Percentiles rank a stretch among this genome's conserved stretches.
These are phyloP conservation scores for Peniophora sp. DNA, from an alignment of 1,284 basidiomycete species.

Conservation along the genomic window DNA sequence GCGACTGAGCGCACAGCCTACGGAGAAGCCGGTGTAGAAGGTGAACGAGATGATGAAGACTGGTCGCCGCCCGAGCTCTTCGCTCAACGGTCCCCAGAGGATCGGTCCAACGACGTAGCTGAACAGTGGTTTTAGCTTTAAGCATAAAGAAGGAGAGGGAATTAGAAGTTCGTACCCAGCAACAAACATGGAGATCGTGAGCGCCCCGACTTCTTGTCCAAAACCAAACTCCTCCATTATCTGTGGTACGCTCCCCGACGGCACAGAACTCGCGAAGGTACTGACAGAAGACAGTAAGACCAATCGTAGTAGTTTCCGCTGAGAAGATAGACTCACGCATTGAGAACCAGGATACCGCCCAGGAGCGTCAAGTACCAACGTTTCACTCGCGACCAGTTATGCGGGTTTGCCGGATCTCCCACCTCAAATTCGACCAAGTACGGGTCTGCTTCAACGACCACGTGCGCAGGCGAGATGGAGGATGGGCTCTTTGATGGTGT, in stretches of 20 bases:
- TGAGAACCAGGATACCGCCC: constrained; percentile 57
- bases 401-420: constrained; percentile 33
- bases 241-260: neutral
- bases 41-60: neutral
- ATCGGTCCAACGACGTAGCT: neutral
- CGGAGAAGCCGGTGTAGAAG: constrained; percentile 14
- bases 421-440: constrained; percentile 9
- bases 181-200: neutral
- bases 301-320: neutral
- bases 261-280: neutral
- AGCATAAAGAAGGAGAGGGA: neutral
- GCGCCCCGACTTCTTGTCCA: neutral
- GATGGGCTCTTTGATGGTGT: no score
- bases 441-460: no score
- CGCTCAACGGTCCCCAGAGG: constrained; percentile 24
- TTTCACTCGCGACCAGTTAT: constrained; percentile 47
- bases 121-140: no score
- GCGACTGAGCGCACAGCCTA: constrained; percentile 21
- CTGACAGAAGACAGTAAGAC: neutral
- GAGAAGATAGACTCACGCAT: constrained; percentile 42
- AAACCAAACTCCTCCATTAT: neutral
- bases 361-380: constrained; percentile 61
- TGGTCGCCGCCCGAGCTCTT: constrained; percentile 22
- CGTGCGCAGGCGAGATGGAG: no score
- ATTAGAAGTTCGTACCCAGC: constrained; percentile 28